Evolutionary conservation across 2,329 filamentous ascomycete genomes (phyloP), one percentile per base, ranked within the genome.

Genomic region (Nothophaeocryptopus gaeumannii): DNA sequence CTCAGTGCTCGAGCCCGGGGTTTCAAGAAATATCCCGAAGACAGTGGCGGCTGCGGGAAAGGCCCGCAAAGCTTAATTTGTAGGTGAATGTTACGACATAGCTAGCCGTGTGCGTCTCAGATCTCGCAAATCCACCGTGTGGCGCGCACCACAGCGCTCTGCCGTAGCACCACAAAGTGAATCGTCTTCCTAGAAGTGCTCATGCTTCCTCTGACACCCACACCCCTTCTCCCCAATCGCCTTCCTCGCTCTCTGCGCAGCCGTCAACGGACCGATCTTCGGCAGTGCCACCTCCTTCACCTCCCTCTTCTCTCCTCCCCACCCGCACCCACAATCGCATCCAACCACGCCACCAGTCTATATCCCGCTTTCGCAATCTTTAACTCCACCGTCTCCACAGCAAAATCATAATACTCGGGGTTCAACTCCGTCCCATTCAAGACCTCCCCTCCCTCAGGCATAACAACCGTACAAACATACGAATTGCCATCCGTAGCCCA

Each of bases 281-380:
- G 49, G 49, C 15, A 51, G 20, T 2, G 47, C 39, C 20, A 44
- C 33, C 5, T 39, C 36, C 2, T 26, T 15, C 40, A n/a, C n/a
- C n/a, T n/a, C n/a, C n/a, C n/a, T n/a, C 40, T 45, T 13, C 39
- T 43, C 14, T 13, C 11, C 8, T 8, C 13, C 20, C n/a, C n/a
- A n/a, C 15, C 31, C 7, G 32, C 30, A 16, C 50, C 61, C 11
- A 66, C 67, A 47, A 72, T 59, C 8, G 64, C 59, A 51, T 71
- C 63, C 36, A 71, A 53, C 61, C 64, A 71, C 11, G 61, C 62
- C 8, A 67, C 69, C 10, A 71, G 59, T 16, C 69, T 56, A 39
- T 68, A 67, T 1, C 69, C 69, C 37, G 63, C 72, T 61, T 72
- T 74, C 1, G 73, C 72, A 44, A 76, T 70, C 63, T 74, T 71